phyloP scores from a whole-genome alignment of 2,329 filamentous ascomycete genomes.

The Colletotrichum higginsianum region DNA sequence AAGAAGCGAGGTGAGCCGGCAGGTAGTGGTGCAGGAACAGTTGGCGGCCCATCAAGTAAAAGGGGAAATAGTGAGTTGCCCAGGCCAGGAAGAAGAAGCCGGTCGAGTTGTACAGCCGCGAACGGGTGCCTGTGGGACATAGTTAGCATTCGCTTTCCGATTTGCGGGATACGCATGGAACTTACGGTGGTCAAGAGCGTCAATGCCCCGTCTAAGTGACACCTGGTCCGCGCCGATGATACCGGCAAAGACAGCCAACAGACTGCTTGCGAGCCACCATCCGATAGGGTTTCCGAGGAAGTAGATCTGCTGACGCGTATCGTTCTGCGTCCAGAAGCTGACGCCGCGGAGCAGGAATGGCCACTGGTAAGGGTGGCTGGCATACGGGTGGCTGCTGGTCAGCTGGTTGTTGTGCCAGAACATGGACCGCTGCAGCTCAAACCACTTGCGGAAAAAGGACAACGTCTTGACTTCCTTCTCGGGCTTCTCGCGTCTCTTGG shows the following conservation, averaged over 20 bases:
- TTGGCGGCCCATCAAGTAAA: conserved; percentile 98
- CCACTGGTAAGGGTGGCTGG: conserved; percentile 96
- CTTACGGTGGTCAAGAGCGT: conserved; percentile 94
- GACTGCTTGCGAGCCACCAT: conserved; percentile 95
- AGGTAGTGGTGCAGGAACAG: conserved; percentile 99
- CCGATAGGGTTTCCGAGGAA: conserved; percentile 97
- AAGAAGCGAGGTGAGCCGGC: conserved; percentile 92
- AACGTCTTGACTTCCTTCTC: conserved; percentile 85
- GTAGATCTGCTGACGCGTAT: conserved; percentile 97
- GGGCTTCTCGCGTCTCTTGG: conserved; percentile 81
- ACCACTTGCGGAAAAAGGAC: conserved; percentile 93
- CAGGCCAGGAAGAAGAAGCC: conserved; percentile 99
- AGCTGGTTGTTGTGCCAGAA: conserved; percentile 99
- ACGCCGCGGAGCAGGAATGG: conserved; percentile 97
- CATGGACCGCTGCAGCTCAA: conserved; percentile 97
- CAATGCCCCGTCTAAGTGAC: conserved; percentile 91
- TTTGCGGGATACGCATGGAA: conserved; percentile 47
- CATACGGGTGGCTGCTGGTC: conserved; percentile 96
- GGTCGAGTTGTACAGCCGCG: conserved; percentile 96
- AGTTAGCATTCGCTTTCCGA: conserved; percentile 49
- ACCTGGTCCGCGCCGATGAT: conserved; percentile 95
- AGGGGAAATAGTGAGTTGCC: conserved; percentile 97
- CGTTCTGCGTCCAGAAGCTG: conserved; percentile 98
- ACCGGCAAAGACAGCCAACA: conserved; percentile 93
- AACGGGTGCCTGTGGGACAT: conserved; percentile 79